Conservation (phyloP, 2,329 filamentous ascomycete species). For the Xylaria sp. region DNA sequence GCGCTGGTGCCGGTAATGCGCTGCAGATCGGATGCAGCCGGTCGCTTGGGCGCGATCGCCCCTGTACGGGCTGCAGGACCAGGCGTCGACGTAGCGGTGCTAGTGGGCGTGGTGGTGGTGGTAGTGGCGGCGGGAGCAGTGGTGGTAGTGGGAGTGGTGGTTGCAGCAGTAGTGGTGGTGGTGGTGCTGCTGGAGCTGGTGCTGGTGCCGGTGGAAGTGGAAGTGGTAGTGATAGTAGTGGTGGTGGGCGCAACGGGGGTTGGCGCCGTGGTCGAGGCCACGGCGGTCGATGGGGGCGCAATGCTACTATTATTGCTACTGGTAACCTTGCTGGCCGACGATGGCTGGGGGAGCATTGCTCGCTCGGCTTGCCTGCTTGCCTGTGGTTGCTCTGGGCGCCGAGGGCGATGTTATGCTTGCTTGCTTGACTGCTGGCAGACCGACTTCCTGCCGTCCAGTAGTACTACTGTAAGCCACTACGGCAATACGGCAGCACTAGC, state of each 20-base stretch:
- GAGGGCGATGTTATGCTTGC: conserved; percentile 12
- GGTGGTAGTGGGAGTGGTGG: conserved; percentile 38
- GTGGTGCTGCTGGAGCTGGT: conserved; percentile 33
- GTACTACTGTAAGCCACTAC: conserved; percentile 17
- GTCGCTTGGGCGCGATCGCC: conserved; percentile 48
- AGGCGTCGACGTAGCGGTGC: conserved; percentile 40
- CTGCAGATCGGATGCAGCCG: conserved; percentile 52
- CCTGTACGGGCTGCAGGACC: conserved; percentile 45
- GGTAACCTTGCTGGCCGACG: conserved; percentile 47
- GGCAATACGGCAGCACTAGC: conserved; percentile 2
- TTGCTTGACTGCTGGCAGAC: conserved; percentile 22
- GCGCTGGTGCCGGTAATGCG: conserved; percentile 49
- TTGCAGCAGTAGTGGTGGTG: conserved; percentile 36
- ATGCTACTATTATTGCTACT: conserved; percentile 38
- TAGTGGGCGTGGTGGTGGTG: conserved; percentile 40
- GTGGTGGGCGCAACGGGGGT: conserved; percentile 34
- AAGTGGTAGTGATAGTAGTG: conserved; percentile 29
- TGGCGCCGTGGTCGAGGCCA: conserved; percentile 43
- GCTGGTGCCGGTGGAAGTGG: conserved; percentile 34
- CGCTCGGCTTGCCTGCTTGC: conserved; percentile 21
- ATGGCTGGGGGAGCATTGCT: conserved; percentile 49
- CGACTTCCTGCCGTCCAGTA: conserved; percentile 4
- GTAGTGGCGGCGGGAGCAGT: conserved; percentile 30
- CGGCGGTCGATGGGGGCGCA: conserved; percentile 43
- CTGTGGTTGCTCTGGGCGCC: conserved; percentile 4